Conservation (phyloP, 495 filamentous ascomycete genomes). For the Chaetomium fimeti region DNA sequence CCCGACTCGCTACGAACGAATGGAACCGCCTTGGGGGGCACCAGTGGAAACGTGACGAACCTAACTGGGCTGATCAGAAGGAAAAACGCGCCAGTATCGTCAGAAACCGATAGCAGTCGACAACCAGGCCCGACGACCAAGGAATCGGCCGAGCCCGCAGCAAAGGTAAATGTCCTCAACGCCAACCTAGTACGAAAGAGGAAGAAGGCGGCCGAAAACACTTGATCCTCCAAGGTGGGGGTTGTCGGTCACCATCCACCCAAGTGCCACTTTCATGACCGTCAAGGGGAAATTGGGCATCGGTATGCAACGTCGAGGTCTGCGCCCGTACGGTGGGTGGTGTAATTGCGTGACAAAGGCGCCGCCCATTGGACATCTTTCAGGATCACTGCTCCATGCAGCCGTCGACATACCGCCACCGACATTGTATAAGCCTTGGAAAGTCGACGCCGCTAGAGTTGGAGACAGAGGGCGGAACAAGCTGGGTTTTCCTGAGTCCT, state of each 20-base stretch:
- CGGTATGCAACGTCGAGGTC: not conserved
- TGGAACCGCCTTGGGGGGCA: conserved; percentile 10
- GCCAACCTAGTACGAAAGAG: conserved; percentile 30
- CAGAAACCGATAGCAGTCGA: not conserved
- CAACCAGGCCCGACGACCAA: not conserved
- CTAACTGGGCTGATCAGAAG: conserved; percentile 42
- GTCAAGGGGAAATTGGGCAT: not conserved
- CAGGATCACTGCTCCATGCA: not conserved
- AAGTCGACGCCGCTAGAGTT: not conserved
- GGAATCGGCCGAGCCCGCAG: conserved; percentile 1
- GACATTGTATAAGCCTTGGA: not conserved
- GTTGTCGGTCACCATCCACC: not conserved
- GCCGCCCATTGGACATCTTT: not conserved
- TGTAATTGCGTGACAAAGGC: not conserved
- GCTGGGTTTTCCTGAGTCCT: not conserved
- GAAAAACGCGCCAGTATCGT: conserved; percentile 28
- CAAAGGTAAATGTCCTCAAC: conserved; percentile 31
- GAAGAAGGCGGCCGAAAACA: conserved; percentile 15
- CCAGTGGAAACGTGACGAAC: conserved; percentile 32
- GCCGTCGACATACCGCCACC: not conserved
- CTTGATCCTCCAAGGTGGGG: too few species aligned
- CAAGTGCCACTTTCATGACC: not conserved
- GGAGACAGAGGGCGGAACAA: not conserved
- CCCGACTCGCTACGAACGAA: conserved; percentile 4
- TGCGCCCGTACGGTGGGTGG: not conserved